Base-by-base conservation (phyloP, 2,329 filamentous ascomycete species). In the Cordyceps pruinosa region DNA sequence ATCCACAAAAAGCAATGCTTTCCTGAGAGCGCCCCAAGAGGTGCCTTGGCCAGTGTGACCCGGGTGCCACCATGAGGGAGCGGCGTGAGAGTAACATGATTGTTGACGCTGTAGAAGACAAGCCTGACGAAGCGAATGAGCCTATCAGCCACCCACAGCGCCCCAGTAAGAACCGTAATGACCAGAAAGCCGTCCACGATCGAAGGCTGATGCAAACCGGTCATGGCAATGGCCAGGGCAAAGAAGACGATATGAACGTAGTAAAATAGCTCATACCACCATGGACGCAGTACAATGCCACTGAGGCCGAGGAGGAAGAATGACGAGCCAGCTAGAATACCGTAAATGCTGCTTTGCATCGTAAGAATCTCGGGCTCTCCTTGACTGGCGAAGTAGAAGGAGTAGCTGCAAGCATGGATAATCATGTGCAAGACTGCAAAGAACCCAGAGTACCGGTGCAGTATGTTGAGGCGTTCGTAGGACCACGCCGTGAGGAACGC, bases 1-100 rank as follows among this genome's bases (percentile, higher is more conserved):
- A 87, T 77, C 82, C 82, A 87, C 30, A 87, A 68, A 63, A 85
- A 86, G 62, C 81, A 82, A 64, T 88, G 84, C 60, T 81, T 80
- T 2, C 83, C 84, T 0, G 83, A 75, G 2, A 70, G 66, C 1
- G 77, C 77, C 2, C 70, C 68, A 0, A 73, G 59, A 1, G 77
- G 76, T 3, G 76, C 73, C 66, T 81, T 80, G 50, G 73, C 69
- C 32, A 85, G 69, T 0, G 76, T 72, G n/a, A 85, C 74, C 37
- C 80, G 77, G 19, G 80, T 83, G 49, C 75, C 81, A 4, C 79
- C 77, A 55, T 79, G 70, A 7, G 79, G 71, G 4, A 85, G 74
- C 5, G 82, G 77, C 25, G 75, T 73, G n/a, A 85, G 65, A 0
- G 71, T 79, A 2, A 76, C 81, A 15, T 70, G 67, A 64, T 83